These are phyloP conservation scores for Nelumbo lutea DNA, from an alignment of 164 flowering plant genomes.

Conservation along the genomic window DNA sequence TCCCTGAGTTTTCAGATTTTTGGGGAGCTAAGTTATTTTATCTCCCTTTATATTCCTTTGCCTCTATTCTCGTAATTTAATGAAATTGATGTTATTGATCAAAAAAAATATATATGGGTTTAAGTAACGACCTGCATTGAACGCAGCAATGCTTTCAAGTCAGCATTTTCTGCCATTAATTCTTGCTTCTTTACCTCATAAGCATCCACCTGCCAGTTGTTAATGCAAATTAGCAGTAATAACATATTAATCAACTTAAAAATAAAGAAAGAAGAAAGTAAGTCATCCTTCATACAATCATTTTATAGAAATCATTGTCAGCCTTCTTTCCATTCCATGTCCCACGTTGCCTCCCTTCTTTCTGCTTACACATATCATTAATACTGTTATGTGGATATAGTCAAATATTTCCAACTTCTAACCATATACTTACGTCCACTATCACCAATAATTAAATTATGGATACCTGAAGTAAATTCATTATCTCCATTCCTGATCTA, in stretches of 20 bases:
- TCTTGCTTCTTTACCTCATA: constrained; percentile 95
- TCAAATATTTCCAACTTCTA: background rate
- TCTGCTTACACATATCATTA: constrained; percentile 40
- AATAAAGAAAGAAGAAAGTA: background rate
- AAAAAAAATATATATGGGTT: constrained; percentile 4
- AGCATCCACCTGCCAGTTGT: constrained; percentile 67
- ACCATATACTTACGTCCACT: background rate
- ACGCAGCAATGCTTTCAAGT: constrained; percentile 80
- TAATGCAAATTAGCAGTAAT: background rate
- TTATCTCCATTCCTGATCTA: constrained; percentile 97
- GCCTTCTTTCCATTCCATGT: constrained; percentile 98
- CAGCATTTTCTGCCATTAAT: constrained; percentile 81
- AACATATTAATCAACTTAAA: background rate
- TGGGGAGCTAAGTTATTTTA: too few species aligned
- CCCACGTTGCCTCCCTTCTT: constrained; percentile 99
- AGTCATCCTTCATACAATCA: constrained; percentile 60
- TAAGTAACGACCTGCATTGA: constrained; percentile 73
- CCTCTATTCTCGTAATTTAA: too few species aligned
- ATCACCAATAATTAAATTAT: background rate
- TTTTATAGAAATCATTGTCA: constrained; percentile 88
- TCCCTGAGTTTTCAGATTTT: too few species aligned
- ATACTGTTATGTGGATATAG: constrained; percentile 3
- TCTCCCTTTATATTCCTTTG: too few species aligned
- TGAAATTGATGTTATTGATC: too few species aligned
- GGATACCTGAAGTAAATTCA: constrained; percentile 88